Percentiles rank a stretch among this genome's conserved stretches.
Conservation (phyloP, 2,329 filamentous ascomycete genomes). For the Chaetothyriales sp. region DNA sequence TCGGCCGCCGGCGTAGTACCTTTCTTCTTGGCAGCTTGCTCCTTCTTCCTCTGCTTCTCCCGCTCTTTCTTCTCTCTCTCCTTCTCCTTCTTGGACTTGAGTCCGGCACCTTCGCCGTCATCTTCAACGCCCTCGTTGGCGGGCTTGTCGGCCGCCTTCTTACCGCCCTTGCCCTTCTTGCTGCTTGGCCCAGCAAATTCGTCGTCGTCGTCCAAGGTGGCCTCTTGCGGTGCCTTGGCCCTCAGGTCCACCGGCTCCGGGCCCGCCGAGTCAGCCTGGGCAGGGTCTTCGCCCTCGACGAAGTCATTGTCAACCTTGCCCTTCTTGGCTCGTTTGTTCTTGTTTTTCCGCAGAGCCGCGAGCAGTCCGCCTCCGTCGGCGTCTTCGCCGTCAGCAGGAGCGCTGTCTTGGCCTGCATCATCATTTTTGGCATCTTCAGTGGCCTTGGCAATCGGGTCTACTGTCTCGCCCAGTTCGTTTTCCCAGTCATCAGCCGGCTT, state of each 20-base stretch:
- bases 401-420: slow-evolving; percentile 34
- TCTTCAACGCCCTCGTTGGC: slow-evolving; percentile 37
- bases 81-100: slow-evolving; percentile 97
- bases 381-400: slow-evolving; percentile 41
- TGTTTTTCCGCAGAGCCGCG: slow-evolving; percentile 68
- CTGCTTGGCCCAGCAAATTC: slow-evolving; percentile 69
- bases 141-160: slow-evolving; percentile 33
- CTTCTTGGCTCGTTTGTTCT: slow-evolving; percentile 84
- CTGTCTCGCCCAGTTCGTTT: slow-evolving; percentile 69
- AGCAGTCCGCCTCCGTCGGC: slow-evolving; percentile 55
- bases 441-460: slow-evolving; percentile 46
- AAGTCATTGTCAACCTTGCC: slow-evolving; percentile 62
- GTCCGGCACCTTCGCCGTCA: slow-evolving; percentile 45
- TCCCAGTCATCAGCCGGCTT: slow-evolving; percentile 92
- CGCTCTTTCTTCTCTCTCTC: slow-evolving; percentile 96
- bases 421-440: slow-evolving; percentile 30
- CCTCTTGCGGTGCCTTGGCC: slow-evolving; percentile 66
- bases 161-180: slow-evolving; percentile 54
- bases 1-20: slow-evolving; percentile 36
- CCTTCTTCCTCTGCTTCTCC: slow-evolving; percentile 97
- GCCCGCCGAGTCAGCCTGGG: slow-evolving; percentile 27
- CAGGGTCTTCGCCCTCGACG: slow-evolving; percentile 52
- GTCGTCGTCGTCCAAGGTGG: slow-evolving; percentile 65
- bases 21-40: slow-evolving; percentile 90
- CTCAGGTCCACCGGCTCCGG: slow-evolving; percentile 34